These are phyloP conservation scores for Helichrysum umbraculigerum DNA, from an alignment of 129 eudicot genomes.

Conservation along the genomic window DNA sequence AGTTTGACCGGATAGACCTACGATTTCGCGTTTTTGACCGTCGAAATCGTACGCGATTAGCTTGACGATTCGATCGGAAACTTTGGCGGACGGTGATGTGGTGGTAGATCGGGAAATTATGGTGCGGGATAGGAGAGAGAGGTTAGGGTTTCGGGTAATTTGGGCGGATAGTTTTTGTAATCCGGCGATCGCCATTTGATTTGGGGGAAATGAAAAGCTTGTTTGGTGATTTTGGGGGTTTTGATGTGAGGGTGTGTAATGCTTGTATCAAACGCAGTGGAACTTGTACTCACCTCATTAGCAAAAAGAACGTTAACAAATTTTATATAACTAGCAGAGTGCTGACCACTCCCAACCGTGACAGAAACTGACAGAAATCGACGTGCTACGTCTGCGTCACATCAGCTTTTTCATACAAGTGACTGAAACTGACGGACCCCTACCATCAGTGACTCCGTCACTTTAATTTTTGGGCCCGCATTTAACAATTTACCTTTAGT, in stretches of 20 bases:
- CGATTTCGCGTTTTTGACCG: conserved; percentile 69
- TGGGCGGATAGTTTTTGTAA: conserved; percentile 54
- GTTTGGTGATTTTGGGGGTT: not conserved
- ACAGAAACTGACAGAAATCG: too few species aligned
- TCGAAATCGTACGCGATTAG: conserved; percentile 77
- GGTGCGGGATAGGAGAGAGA: conserved; percentile 51
- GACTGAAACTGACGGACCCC: too few species aligned
- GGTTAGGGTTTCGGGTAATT: conserved; percentile 46
- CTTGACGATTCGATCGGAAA: conserved; percentile 88
- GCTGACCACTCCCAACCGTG: too few species aligned
- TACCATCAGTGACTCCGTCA: too few species aligned
- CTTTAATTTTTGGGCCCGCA: too few species aligned
- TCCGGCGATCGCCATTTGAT: conserved; percentile 71
- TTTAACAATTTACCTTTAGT: too few species aligned
- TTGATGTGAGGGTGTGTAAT: not conserved
- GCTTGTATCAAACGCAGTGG: conserved; percentile 5
- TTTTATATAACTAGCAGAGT: too few species aligned
- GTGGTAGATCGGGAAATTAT: conserved; percentile 46
- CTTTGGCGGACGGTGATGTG: conserved; percentile 60
- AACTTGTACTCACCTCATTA: not conserved
- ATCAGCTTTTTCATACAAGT: too few species aligned
- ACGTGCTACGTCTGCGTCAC: too few species aligned
- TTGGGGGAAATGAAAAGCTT: conserved; percentile 12
- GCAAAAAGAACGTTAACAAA: too few species aligned
- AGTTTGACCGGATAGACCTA: conserved; percentile 87